Base-by-base conservation (phyloP, 768 basidiomycete genomes). In the Leccinellum albellum region DNA sequence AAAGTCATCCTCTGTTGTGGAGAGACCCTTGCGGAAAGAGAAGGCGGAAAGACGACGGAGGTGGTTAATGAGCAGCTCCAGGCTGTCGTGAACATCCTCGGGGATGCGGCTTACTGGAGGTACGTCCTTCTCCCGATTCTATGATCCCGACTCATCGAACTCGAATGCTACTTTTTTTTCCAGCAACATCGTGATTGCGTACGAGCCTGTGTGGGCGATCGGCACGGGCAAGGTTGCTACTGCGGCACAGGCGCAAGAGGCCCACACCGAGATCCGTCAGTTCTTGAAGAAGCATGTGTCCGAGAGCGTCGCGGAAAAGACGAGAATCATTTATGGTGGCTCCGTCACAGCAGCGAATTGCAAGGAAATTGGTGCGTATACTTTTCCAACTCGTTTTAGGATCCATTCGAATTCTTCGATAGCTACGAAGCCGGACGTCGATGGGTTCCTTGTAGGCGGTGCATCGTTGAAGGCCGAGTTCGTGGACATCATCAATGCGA, bases 391-490 rank as follows among this genome's bases (percentile, higher is more conserved):
- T 26, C 2, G 6, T 24, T 47, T 21, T 55, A 17, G n/a, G 20
- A 6, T 15, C 45, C 14, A 21, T 50, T 28, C 20, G 1, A 46
- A 40, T 46, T 17, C 13, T 2, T 17, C 2, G 20, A 17, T 63
- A 96, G 94, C 87, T 28, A 72, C 71, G 8, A 87, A 89, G 66
- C 77, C 77, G 12, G 96, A 98, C 69, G 87, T 98, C 47, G 96
- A 98, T 72, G 96, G 96, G 9, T 98, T 98, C 88, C 86, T 98
- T 62, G 96, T 98, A 37, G 96, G 95, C 24, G 95, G 96, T 24
- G 96, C 96, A 32, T 98, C 95, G 15, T 82, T 99, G 75, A 99
- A 98, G 78, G 94, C 95, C 40, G 95, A 98, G 75, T 97, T 98
- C 66, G 85, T 89, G 48, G 79, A 95, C 58, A 96, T 97, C 69